Evolutionary conservation across 495 filamentous ascomycete genomes (phyloP).

Genomic region (Penicillium crystallinum): DNA sequence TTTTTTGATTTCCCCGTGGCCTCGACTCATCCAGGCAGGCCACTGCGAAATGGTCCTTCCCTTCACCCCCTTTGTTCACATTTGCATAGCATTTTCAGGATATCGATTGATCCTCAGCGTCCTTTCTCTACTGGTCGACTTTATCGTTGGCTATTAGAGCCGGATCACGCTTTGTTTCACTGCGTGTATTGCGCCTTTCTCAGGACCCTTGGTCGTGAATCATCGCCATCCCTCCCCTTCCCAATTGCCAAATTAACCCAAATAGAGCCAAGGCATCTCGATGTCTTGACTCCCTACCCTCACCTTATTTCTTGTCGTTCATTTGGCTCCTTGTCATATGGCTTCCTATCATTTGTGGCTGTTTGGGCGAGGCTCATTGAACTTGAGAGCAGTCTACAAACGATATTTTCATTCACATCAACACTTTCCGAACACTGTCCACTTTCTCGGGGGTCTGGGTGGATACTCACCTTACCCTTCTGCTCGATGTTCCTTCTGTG

Average conservation of each 20-base stretch:
- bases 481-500: constrained; percentile 5
- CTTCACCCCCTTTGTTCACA: not conserved
- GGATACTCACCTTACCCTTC: not conserved
- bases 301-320: not conserved
- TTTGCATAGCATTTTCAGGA: not conserved
- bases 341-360: constrained; percentile 2
- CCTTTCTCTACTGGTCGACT: not conserved
- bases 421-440: not conserved
- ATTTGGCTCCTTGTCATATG: not conserved
- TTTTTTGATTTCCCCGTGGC: not conserved
- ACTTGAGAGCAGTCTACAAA: constrained; percentile 16
- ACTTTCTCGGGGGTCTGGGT: constrained; percentile 4
- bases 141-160: not conserved
- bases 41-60: not conserved
- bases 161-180: not conserved
- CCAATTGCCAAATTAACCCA: not conserved
- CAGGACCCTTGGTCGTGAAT: constrained; percentile 1
- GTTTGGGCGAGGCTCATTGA: constrained; percentile 6
- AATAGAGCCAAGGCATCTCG: constrained; percentile 3
- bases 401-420: constrained; percentile 16
- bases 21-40: not conserved
- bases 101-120: constrained; percentile 1
- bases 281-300: not conserved
- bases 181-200: not conserved
- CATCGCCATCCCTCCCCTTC: not conserved